Conservation (phyloP, 2,329 filamentous ascomycete species). For the Magnaporthiopsis poae region DNA sequence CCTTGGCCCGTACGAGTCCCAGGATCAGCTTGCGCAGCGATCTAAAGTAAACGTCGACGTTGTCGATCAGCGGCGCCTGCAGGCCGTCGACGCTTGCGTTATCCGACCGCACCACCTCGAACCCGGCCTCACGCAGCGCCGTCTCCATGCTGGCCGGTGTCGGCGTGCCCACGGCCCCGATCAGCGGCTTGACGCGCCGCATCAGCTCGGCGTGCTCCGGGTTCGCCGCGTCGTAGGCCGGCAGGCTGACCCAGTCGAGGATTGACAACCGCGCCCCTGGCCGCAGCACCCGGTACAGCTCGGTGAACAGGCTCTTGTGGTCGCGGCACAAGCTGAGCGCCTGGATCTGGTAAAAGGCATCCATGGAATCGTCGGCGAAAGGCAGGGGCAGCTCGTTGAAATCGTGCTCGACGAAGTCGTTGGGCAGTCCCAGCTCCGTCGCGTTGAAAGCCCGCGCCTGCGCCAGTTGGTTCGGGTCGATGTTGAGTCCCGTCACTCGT, state of each 20-base stretch:
- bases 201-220: conserved; percentile 40
- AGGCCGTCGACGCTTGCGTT: conserved; percentile 42
- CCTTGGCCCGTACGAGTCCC: conserved; percentile 34
- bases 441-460: conserved; percentile 35
- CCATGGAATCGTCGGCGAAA: conserved; percentile 37
- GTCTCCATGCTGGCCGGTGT: conserved; percentile 36
- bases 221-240: conserved; percentile 36
- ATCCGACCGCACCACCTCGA: conserved; percentile 36
- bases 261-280: conserved; percentile 40
- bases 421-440: conserved; percentile 30
- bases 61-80: conserved; percentile 43
- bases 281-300: conserved; percentile 39
- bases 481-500: conserved; percentile 41
- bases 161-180: conserved; percentile 44
- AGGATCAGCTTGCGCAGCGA: conserved; percentile 38
- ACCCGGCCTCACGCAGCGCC: conserved; percentile 36
- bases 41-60: conserved; percentile 44
- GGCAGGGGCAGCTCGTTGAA: conserved; percentile 43
- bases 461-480: conserved; percentile 41
- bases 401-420: conserved; percentile 40
- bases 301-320: conserved; percentile 33
- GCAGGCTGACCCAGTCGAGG: conserved; percentile 44
- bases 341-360: conserved; percentile 49
- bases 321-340: conserved; percentile 45
- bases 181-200: conserved; percentile 44